Base-by-base conservation (phyloP, 2,329 filamentous ascomycete species). In the Neopestalotiopsis rosae region DNA sequence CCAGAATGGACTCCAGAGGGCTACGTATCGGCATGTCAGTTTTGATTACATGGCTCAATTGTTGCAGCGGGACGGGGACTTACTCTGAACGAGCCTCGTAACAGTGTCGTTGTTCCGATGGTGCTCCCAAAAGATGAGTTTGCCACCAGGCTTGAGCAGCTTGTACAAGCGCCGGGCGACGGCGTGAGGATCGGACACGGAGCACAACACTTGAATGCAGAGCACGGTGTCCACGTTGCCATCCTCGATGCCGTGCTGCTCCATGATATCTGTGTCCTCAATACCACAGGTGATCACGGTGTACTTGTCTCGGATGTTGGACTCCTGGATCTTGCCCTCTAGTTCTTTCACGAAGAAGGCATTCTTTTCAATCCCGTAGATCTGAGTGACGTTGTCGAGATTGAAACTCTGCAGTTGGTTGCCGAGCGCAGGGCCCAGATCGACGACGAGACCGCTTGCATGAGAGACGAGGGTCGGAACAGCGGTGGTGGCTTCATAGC, bases 51-150 rank as follows among this genome's bases (percentile, higher is more conserved):
- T n/a, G n/a, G n/a, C n/a, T n/a, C n/a, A n/a, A n/a, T n/a, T n/a
- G n/a, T n/a, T n/a, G 24, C 24, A 28, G 24, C 24, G 24, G 24
- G 24, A 28, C 1, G 3, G 24, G 1, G 24, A n/a, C 42, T 5
- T 5, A 49, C 42, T n/a, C n/a, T 49, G 42, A 6, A 49, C 5
- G 6, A 45, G n/a, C 5, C n/a, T 5, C 2, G 42, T 49, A n/a
- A 14, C 42, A n/a, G 3, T n/a, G 1, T 49, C 42, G 1, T 49
- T 3, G 4, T 28, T 28, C 24, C 24, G 3, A n/a, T 67, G 65
- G 30, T 67, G 65, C 14, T 67, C 65, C 65, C 65, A 67, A 38
- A 67, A 67, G 1, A 67, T 61, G 9, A 61, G 30, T n/a, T 28
- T 67, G 4, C 65, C 65, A 5, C 65, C 56, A 9, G 65, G 65